Conservation (phyloP, 352 stramenopile genomes). For the Stephanocyclus meneghinianus region DNA sequence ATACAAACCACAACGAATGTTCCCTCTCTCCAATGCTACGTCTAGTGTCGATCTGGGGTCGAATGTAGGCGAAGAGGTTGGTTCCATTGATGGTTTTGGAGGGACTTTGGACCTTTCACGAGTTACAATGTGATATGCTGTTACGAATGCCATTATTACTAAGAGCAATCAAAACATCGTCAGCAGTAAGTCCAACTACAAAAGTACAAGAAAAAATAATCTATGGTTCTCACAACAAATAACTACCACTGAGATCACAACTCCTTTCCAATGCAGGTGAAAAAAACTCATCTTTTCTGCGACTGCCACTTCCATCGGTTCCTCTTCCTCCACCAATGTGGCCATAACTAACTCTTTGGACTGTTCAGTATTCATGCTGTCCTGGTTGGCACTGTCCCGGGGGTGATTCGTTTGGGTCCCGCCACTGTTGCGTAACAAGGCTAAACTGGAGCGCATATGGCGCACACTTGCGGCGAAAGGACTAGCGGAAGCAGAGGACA, state of each 20-base stretch:
- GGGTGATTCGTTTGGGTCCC: neutral
- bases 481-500: neutral
- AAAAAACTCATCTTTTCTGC: constrained; percentile 6
- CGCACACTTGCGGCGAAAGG: neutral
- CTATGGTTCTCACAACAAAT: neutral
- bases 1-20: constrained; percentile 8
- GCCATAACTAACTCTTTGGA: neutral
- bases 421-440: neutral
- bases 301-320: constrained; percentile 4
- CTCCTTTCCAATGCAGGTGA: neutral
- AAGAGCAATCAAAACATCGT: neutral
- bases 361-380: neutral
- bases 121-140: neutral
- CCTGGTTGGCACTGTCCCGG: neutral
- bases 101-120: neutral
- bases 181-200: no score
- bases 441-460: neutral
- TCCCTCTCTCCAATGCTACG: neutral
- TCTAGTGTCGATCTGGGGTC: constrained; percentile 1
- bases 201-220: neutral
- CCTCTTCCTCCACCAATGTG: constrained; percentile 9
- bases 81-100: neutral
- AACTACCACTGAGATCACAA: neutral
- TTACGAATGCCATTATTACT: neutral
- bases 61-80: constrained; percentile 1